Conservation (phyloP, 2,329 filamentous ascomycete genomes). For the Cytospora leucostoma region DNA sequence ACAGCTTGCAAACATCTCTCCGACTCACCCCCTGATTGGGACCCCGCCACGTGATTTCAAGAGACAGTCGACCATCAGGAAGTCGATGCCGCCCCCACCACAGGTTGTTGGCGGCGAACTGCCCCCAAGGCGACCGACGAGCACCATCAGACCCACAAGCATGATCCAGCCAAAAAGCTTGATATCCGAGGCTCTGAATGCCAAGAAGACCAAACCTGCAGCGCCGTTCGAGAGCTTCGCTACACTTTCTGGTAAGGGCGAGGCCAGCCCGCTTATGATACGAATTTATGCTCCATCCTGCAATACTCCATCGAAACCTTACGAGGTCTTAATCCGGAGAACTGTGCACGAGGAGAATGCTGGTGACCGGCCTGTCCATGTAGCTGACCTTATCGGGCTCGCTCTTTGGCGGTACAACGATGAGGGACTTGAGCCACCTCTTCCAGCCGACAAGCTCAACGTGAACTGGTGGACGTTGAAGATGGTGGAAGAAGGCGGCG, state of each 20-base stretch:
- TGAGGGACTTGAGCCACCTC: conserved; percentile 69
- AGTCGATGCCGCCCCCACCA: conserved; percentile 57
- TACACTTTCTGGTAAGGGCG: conserved; percentile 74
- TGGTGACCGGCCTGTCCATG: conserved; percentile 64
- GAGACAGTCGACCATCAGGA: conserved; percentile 64
- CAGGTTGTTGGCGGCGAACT: conserved; percentile 64
- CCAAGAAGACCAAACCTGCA: conserved; percentile 67
- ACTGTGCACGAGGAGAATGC: conserved; percentile 68
- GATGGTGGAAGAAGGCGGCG: conserved; percentile 82
- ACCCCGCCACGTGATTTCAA: conserved; percentile 63
- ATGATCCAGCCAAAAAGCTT: conserved; percentile 70
- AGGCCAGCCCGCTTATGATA: conserved; percentile 73
- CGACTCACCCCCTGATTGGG: conserved; percentile 61
- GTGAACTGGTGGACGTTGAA: conserved; percentile 82
- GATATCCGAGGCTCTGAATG: conserved; percentile 71
- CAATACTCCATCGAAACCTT: conserved; percentile 61
- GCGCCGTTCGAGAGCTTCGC: conserved; percentile 78
- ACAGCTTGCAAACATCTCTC: conserved; percentile 49
- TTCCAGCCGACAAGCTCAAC: conserved; percentile 67
- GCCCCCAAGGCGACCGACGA: conserved; percentile 70
- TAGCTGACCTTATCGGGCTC: conserved; percentile 80
- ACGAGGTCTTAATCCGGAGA: conserved; percentile 71
- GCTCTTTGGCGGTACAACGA: conserved; percentile 77
- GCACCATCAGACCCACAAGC: conserved; percentile 64
- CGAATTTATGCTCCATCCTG: conserved; percentile 78